Percentiles rank a stretch among this genome's conserved stretches.
Conservation (phyloP, 2,329 filamentous ascomycete genomes). For the Lasiodiplodia hormozganensis region DNA sequence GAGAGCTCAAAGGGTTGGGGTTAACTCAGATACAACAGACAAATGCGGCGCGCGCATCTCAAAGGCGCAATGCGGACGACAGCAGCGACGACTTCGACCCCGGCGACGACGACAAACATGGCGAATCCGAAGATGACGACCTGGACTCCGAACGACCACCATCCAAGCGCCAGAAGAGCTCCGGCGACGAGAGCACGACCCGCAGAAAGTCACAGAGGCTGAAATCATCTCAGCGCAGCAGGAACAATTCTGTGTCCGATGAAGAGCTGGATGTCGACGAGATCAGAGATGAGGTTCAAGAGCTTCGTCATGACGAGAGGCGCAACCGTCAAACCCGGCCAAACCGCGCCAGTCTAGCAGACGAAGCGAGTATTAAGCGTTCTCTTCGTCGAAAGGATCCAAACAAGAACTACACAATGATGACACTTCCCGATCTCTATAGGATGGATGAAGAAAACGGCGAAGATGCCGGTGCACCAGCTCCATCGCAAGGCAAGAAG, state of each 20-base stretch:
- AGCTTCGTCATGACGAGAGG: constrained; percentile 61
- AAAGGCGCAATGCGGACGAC: constrained; percentile 52
- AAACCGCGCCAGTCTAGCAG: constrained; percentile 46
- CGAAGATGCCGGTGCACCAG: constrained; percentile 70
- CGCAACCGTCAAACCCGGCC: constrained; percentile 45
- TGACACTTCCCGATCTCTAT: constrained; percentile 70
- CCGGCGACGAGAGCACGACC: constrained; percentile 35
- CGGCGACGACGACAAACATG: constrained; percentile 62
- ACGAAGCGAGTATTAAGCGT: constrained; percentile 60
- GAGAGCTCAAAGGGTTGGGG: background rate
- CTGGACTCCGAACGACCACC: constrained; percentile 58
- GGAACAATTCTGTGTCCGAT: constrained; percentile 51
- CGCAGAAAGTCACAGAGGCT: constrained; percentile 31
- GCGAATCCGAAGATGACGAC: constrained; percentile 59
- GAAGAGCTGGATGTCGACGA: constrained; percentile 53
- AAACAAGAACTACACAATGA: constrained; percentile 84
- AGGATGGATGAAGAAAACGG: constrained; percentile 75
- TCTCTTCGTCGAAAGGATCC: constrained; percentile 69
- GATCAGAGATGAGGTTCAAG: constrained; percentile 64
- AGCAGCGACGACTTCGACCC: constrained; percentile 71
- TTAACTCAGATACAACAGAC: background rate
- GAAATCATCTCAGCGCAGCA: constrained; percentile 54
- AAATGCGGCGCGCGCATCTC: constrained; percentile 22
- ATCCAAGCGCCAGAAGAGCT: constrained; percentile 46
- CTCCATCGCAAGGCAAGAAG: constrained; percentile 71